Evolutionary conservation across 179 eudicot genomes (phyloP).

Genomic region (Actinidia chinensis): DNA sequence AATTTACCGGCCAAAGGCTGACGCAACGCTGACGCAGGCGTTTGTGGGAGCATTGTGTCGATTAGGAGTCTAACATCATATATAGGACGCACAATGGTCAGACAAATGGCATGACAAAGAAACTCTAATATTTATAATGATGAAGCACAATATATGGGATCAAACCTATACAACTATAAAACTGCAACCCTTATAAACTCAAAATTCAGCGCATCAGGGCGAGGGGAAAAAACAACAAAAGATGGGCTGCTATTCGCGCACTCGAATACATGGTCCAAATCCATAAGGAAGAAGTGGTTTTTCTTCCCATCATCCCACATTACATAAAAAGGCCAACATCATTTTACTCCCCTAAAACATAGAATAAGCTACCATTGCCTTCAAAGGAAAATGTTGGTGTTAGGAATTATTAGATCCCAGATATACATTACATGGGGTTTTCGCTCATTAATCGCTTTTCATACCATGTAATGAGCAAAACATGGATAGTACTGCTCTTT

Average conservation of each 20-base stretch:
- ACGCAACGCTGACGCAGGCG: too few species aligned
- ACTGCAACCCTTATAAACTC: neutral
- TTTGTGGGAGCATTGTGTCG: too few species aligned
- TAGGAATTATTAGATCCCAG: neutral
- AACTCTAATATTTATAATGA: too few species aligned
- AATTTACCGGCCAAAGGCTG: too few species aligned
- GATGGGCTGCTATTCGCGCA: neutral
- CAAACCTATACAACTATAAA: too few species aligned
- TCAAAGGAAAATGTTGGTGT: neutral
- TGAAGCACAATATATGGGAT: too few species aligned
- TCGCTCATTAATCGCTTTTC: conserved; percentile 82
- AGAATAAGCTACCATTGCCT: neutral
- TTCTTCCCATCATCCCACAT: neutral
- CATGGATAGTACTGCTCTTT: conserved; percentile 79
- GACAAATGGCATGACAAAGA: too few species aligned
- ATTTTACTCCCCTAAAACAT: neutral
- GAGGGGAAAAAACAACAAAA: neutral
- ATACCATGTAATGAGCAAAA: conserved; percentile 99
- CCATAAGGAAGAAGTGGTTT: neutral
- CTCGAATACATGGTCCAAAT: neutral
- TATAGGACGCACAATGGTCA: too few species aligned
- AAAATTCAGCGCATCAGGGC: neutral
- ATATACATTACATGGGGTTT: neutral
- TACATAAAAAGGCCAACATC: neutral
- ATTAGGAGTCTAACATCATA: too few species aligned